These are phyloP conservation scores for Trypanosoma brucei DNA, from an alignment of 208 protist species.

Conservation along the genomic window DNA sequence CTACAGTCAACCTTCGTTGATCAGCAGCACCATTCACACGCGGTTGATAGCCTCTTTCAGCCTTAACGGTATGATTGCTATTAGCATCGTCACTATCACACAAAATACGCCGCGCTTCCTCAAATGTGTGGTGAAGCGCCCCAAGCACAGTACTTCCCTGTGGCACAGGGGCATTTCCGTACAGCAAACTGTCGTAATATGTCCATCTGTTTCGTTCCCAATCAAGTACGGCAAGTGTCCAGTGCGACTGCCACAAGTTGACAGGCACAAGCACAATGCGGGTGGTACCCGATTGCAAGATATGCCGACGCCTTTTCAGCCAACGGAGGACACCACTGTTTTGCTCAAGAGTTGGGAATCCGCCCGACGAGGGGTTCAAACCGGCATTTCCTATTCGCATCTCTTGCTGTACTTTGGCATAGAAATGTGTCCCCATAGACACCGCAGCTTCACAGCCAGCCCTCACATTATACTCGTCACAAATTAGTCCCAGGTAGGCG, in stretches of 20 bases:
- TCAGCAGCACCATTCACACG: no score
- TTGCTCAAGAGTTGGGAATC: constrained; percentile 24
- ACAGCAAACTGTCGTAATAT: constrained; percentile 71
- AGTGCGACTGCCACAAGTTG: constrained; percentile 69
- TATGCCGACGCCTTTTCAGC: constrained; percentile 57
- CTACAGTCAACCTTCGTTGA: no score
- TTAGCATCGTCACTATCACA: not conserved
- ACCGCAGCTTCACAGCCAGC: constrained; percentile 20
- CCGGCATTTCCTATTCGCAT: constrained; percentile 5
- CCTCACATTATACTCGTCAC: constrained; percentile 23
- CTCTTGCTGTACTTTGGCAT: constrained; percentile 62
- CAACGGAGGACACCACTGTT: constrained; percentile 59
- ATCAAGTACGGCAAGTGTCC: constrained; percentile 63
- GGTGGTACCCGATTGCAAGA: constrained; percentile 40
- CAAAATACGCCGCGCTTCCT: constrained; percentile 30
- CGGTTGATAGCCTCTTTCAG: no score
- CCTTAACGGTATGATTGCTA: no score
- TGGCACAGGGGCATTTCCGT: constrained; percentile 9
- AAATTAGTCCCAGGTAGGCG: constrained; percentile 70
- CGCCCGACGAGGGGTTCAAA: not conserved
- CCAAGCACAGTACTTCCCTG: constrained; percentile 26
- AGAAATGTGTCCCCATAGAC: constrained; percentile 77
- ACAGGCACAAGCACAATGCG: constrained; percentile 69
- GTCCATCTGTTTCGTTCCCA: constrained; percentile 33
- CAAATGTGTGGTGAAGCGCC: constrained; percentile 36